These are phyloP conservation scores for Phytopythium cucurbitacearum DNA, from an alignment of 352 stramenopile genomes.

Conservation along the genomic window DNA sequence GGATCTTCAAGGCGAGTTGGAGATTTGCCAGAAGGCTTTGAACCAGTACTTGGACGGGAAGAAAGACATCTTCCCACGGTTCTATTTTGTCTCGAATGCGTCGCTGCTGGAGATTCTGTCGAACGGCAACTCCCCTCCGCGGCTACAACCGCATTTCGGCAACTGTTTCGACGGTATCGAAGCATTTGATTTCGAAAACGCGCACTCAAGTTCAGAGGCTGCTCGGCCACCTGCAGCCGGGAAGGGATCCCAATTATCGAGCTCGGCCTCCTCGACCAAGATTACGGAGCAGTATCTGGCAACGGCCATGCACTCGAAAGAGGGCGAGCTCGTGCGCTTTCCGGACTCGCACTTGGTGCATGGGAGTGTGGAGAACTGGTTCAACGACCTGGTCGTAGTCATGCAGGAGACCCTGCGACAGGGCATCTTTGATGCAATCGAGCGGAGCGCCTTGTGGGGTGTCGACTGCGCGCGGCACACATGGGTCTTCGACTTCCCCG, in stretches of 20 bases:
- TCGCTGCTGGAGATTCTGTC: constrained; percentile 94
- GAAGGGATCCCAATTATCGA: constrained; percentile 1
- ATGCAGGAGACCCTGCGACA: constrained; percentile 90
- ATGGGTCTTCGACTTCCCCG: constrained; percentile 90
- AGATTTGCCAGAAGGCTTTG: constrained; percentile 94
- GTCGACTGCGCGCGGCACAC: constrained; percentile 74
- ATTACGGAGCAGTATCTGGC: constrained; percentile 61
- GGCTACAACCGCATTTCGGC: constrained; percentile 86
- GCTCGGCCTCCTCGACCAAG: constrained; percentile 8
- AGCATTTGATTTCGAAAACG: constrained; percentile 61
- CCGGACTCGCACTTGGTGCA: constrained; percentile 73
- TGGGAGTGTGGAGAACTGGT: constrained; percentile 89
- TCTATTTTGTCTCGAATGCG: constrained; percentile 96
- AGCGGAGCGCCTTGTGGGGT: constrained; percentile 91
- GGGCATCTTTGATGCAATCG: constrained; percentile 88
- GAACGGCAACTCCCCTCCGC: constrained; percentile 87
- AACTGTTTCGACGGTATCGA: constrained; percentile 91
- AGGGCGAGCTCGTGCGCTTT: constrained; percentile 90
- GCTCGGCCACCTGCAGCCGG: neutral
- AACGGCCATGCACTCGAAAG: constrained; percentile 94
- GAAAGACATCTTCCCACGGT: constrained; percentile 95
- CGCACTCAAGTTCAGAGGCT: constrained; percentile 13
- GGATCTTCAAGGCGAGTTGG: constrained; percentile 85
- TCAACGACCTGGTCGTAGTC: constrained; percentile 92
- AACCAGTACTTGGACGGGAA: constrained; percentile 96